Evolutionary conservation across 148 eudicot genomes (phyloP), one percentile per base, ranked within the genome.

Genomic region (Persicaria tinctoria): DNA sequence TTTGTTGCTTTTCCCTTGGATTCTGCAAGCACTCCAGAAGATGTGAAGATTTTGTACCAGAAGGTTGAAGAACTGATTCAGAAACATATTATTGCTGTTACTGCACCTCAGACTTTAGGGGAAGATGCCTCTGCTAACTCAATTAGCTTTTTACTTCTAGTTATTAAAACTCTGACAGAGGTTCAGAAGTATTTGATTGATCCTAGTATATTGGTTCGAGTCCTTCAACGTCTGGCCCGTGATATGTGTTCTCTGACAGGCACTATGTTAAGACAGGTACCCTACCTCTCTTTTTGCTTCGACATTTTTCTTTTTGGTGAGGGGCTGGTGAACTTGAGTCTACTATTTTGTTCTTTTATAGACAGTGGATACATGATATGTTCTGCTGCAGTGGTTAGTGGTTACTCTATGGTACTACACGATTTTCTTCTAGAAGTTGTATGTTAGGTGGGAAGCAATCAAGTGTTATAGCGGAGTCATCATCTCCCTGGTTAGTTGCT

Each of bases 191-290:
- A 78, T 79, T 75, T 90, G 60, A 80, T 88, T 76, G 97, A 92
- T 62, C 92, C 99, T 48, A 79, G 78, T 60, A 85, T 82, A 79
- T 79, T 92, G 86, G 97, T 90, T 77, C 96, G 93, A 55, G 85
- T 95, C 70, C 91, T 95, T 85, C 99, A 95, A 79, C 94, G 99
- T 72, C 84, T 95, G 71, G 91, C 97, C 76, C 94, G 97, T 73
- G 99, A 95, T 79, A 83, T 95, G 93, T 90, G 88, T 63, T 81
- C 86, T 27, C 77, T 90, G 73, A 75, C 84, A 20, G 88, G 91
- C 69, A 83, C 91, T 75, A 82, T 79, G 75, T 80, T 86, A 55
- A 90, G 87, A 89, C 99, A 95, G 88, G 99, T 95, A 89, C 70
- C 70, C 70, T 66, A 8, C 18, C 70, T 47, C 44, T 66, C 70